Conservation (phyloP, 2,329 filamentous ascomycete species). For the Seiridium unicorne region DNA sequence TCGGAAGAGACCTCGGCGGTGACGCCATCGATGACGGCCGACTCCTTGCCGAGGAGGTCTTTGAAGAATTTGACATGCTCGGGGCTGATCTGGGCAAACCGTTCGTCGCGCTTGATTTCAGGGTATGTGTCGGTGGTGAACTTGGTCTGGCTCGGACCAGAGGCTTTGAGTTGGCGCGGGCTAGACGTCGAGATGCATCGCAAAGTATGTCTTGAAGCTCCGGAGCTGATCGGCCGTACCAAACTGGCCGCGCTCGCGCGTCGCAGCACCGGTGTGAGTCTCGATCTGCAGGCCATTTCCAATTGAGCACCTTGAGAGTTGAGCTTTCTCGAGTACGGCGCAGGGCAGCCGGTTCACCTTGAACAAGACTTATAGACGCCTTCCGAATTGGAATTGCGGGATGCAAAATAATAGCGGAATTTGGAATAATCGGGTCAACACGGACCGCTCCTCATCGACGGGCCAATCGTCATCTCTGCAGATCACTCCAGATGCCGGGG, state of each 20-base stretch:
- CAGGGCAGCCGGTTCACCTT: too few species aligned
- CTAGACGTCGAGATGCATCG: conserved; percentile 25
- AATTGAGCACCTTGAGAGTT: not conserved
- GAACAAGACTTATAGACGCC: too few species aligned
- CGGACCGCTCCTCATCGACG: not conserved
- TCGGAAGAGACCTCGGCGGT: conserved; percentile 66
- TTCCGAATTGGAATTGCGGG: too few species aligned
- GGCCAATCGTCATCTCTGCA: not conserved
- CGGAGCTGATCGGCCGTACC: conserved; percentile 12
- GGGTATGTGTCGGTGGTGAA: conserved; percentile 88
- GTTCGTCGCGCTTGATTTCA: conserved; percentile 73
- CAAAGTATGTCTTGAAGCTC: not conserved
- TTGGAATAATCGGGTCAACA: not conserved
- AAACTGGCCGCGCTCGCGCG: conserved; percentile 20
- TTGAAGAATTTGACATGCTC: conserved; percentile 85
- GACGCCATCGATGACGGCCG: conserved; percentile 82
- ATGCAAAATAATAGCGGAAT: not conserved
- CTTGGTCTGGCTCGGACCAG: conserved; percentile 46
- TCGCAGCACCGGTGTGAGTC: conserved; percentile 23
- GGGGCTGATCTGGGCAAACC: conserved; percentile 69
- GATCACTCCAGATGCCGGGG: not conserved
- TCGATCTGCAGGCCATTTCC: conserved; percentile 26
- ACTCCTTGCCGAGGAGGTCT: conserved; percentile 72
- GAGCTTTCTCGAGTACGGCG: not conserved
- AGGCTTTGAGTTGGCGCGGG: conserved; percentile 22